Conservation (phyloP, 2,329 filamentous ascomycete genomes). For the Fusarium sororula region DNA sequence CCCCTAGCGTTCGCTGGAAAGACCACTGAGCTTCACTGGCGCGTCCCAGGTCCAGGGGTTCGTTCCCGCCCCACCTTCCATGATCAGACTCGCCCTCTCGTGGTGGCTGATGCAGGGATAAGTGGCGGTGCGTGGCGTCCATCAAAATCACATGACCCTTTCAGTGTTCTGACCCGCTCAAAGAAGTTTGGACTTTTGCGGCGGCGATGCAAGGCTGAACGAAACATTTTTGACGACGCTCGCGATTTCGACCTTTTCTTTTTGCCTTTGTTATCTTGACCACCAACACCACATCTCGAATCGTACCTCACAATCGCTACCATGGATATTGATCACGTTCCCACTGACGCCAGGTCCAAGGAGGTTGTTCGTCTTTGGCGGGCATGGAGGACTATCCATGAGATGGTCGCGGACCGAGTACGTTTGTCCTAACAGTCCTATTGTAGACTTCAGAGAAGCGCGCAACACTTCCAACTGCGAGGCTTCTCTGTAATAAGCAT, state of each 20-base stretch:
- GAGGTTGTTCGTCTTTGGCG: conserved; percentile 82
- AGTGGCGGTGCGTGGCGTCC: conserved; percentile 2
- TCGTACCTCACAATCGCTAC: not conserved
- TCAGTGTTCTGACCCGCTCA: conserved; percentile 27
- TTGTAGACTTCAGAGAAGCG: conserved; percentile 1
- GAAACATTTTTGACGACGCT: conserved; percentile 42
- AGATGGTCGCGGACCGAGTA: conserved; percentile 94
- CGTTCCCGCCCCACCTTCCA: conserved; percentile 19
- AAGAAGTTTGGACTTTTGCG: conserved; percentile 36
- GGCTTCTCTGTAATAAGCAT: not conserved
- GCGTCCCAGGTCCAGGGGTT: conserved; percentile 12
- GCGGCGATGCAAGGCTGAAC: conserved; percentile 41
- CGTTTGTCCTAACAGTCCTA: conserved; percentile 20
- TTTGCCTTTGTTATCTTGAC: conserved; percentile 7
- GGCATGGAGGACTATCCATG: conserved; percentile 90
- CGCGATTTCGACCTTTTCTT: conserved; percentile 7
- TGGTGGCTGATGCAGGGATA: not conserved
- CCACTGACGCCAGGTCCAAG: conserved; percentile 61
- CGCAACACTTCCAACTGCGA: not conserved
- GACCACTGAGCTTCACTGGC: conserved; percentile 6
- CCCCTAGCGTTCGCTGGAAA: conserved; percentile 33
- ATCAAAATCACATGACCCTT: conserved; percentile 35
- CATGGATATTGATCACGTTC: conserved; percentile 54
- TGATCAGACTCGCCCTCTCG: not conserved
- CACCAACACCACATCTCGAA: conserved; percentile 9